Conservation (phyloP, 148 eudicot genomes). For the Camellia japonica region DNA sequence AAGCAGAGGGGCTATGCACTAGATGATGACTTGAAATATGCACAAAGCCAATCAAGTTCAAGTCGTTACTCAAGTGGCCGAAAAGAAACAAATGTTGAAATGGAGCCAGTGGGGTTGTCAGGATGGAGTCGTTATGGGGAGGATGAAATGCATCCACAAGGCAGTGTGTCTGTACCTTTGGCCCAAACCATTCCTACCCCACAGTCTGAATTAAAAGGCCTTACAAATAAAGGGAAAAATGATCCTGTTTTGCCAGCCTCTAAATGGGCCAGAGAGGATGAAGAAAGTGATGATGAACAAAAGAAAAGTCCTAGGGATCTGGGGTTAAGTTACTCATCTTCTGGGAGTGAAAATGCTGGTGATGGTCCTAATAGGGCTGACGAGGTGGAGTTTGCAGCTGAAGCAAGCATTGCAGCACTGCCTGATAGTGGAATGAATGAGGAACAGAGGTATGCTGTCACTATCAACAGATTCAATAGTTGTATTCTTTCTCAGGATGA, state of each 20-base stretch:
- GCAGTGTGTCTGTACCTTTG: constrained; percentile 33
- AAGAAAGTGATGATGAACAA: constrained; percentile 68
- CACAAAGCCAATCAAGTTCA: constrained; percentile 47
- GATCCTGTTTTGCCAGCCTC: constrained; percentile 73
- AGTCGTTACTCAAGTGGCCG: constrained; percentile 40
- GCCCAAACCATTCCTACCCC: constrained; percentile 44
- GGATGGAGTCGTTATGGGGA: constrained; percentile 44
- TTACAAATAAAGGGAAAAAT: constrained; percentile 46
- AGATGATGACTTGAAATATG: constrained; percentile 70
- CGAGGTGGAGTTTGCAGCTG: constrained; percentile 48
- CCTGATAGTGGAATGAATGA: constrained; percentile 68
- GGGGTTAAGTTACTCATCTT: constrained; percentile 87
- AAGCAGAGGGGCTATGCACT: constrained; percentile 78
- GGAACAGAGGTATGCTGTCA: constrained; percentile 61
- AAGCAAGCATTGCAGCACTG: constrained; percentile 51
- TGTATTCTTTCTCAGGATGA: background rate
- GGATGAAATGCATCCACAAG: constrained; percentile 36
- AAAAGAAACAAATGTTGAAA: constrained; percentile 47
- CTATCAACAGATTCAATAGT: background rate
- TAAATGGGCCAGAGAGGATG: constrained; percentile 96
- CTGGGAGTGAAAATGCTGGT: constrained; percentile 78
- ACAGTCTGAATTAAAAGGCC: constrained; percentile 54
- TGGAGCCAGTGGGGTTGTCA: constrained; percentile 39
- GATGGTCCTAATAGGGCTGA: constrained; percentile 48
- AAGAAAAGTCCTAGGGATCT: constrained; percentile 63